These are phyloP conservation scores for Panaeolus cyanescens DNA, from an alignment of 768 basidiomycete genomes.

Conservation along the genomic window DNA sequence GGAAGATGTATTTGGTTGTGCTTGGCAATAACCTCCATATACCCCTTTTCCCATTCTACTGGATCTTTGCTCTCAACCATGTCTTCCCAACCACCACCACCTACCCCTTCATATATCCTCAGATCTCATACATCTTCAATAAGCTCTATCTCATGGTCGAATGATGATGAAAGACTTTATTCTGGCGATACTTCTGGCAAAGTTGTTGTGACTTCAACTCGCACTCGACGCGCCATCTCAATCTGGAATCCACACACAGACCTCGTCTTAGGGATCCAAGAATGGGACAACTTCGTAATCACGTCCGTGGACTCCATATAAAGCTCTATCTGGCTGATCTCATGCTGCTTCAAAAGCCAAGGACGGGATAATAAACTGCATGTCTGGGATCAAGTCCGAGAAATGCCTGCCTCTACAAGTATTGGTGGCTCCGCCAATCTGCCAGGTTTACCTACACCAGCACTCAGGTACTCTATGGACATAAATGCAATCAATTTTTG, in stretches of 20 bases:
- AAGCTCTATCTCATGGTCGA: constrained; percentile 60
- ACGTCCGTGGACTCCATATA: constrained; percentile 59
- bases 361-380: constrained; percentile 87
- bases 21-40: constrained; percentile 4
- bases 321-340: constrained; percentile 3
- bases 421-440: constrained; percentile 61
- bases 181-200: constrained; percentile 83
- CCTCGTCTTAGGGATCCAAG: constrained; percentile 76
- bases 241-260: constrained; percentile 82
- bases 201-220: constrained; percentile 77
- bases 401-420: constrained; percentile 39
- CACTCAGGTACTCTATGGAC: constrained; percentile 69
- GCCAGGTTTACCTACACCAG: constrained; percentile 49
- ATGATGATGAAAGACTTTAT: constrained; percentile 79
- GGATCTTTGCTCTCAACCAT: constrained; percentile 1
- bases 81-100: constrained; percentile 32
- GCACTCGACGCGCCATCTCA: constrained; percentile 69
- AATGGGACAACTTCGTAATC: constrained; percentile 65
- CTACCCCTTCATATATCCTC: constrained; percentile 72
- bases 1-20: constrained; percentile 5
- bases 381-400: constrained; percentile 61
- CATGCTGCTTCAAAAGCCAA: constrained; percentile 49
- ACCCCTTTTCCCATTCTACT: not conserved
- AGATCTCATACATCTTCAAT: constrained; percentile 72
- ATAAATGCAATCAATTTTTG: constrained; percentile 96